Conservation (phyloP, 2,329 filamentous ascomycete genomes). For the Hypoxylon sp. region DNA sequence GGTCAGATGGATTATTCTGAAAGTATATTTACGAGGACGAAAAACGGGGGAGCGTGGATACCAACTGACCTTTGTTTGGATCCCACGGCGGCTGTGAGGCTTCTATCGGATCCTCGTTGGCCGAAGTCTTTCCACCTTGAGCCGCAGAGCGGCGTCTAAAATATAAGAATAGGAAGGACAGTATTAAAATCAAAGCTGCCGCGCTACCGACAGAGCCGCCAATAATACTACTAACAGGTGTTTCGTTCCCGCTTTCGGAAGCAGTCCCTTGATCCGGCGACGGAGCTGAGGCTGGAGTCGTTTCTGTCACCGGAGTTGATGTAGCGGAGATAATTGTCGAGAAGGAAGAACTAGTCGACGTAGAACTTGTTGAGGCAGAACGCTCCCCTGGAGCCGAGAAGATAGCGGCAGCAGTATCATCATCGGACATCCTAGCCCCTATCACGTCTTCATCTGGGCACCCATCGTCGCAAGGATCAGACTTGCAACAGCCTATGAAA, state of each 20-base stretch:
- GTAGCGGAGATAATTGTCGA: too few species aligned
- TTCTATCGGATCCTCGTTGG: background rate
- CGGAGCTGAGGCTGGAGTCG: too few species aligned
- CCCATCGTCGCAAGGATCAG: too few species aligned
- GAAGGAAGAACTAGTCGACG: too few species aligned
- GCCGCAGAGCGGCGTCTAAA: background rate
- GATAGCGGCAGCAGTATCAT: too few species aligned
- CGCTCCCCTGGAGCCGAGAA: too few species aligned
- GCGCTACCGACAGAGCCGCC: background rate
- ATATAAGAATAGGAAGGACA: background rate
- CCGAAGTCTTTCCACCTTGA: background rate
- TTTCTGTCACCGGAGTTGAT: too few species aligned
- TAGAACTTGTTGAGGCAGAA: too few species aligned
- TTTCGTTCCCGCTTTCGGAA: background rate
- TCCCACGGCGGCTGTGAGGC: background rate
- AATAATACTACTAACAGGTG: background rate
- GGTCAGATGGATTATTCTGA: background rate
- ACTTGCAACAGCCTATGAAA: too few species aligned
- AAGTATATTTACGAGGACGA: background rate
- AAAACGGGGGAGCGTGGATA: background rate
- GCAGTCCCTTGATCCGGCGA: too few species aligned
- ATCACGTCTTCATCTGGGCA: too few species aligned
- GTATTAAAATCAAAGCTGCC: background rate
- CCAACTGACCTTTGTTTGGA: background rate
- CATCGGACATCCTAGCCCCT: too few species aligned